These are phyloP conservation scores for Eucalyptus dawsonii DNA, from an alignment of 345 rosid species.

Conservation along the genomic window DNA sequence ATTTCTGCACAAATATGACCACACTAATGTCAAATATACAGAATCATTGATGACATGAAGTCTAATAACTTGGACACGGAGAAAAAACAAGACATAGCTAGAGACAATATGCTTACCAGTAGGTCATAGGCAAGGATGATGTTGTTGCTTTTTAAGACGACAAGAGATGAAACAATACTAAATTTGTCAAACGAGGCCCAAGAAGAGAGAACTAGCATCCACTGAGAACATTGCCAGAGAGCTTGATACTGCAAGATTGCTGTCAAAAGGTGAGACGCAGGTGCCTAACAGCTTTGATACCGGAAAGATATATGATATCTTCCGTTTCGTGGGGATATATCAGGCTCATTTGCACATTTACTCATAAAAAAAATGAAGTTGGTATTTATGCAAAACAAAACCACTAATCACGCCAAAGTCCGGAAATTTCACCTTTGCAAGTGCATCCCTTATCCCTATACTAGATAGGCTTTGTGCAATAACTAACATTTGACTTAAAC, in stretches of 20 bases:
- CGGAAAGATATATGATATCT: constrained; percentile 41
- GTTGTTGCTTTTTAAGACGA: constrained; percentile 68
- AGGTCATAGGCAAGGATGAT: constrained; percentile 50
- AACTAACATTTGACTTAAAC: too few relatives aligned
- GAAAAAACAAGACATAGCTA: background rate
- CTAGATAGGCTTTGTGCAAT: too few relatives aligned
- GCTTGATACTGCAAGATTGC: constrained; percentile 47
- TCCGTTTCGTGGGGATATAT: constrained; percentile 48
- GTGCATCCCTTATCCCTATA: background rate
- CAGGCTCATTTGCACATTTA: constrained; percentile 39
- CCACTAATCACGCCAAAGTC: background rate
- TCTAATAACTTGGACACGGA: background rate
- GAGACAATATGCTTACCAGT: constrained; percentile 27
- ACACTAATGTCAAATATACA: background rate
- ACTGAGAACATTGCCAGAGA: constrained; percentile 29
- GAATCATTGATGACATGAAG: background rate
- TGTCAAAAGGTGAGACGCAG: constrained; percentile 44
- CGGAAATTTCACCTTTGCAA: constrained; percentile 48
- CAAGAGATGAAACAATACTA: background rate
- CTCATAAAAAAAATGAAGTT: background rate
- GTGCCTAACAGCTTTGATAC: constrained; percentile 56
- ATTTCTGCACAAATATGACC: background rate
- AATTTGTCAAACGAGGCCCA: background rate
- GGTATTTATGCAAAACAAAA: background rate
- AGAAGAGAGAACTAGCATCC: background rate